Evolutionary conservation across 208 protist species (phyloP).

Genomic region (Kentomonas sorsogonicus): DNA sequence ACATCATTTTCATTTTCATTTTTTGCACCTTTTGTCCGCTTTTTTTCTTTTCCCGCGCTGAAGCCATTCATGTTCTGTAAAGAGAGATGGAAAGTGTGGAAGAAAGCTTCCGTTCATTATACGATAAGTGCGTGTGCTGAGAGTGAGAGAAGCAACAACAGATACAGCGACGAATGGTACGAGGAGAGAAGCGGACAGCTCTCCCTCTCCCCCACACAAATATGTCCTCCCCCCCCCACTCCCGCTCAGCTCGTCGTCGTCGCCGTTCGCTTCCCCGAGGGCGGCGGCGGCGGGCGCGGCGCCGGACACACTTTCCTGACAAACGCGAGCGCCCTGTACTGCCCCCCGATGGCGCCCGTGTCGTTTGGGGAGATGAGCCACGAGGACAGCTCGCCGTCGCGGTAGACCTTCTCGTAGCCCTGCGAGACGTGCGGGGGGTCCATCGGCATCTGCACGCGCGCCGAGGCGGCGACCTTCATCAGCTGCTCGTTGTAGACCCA

Average conservation of each 20-base stretch:
- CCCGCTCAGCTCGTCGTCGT: not conserved
- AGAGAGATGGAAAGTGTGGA: not conserved
- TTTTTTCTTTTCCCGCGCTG: not conserved
- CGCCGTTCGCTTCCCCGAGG: not conserved
- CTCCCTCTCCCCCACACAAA: not conserved
- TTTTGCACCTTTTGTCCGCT: not conserved
- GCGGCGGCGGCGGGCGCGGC: not conserved
- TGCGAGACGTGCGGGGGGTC: constrained; percentile 59
- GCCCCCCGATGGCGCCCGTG: constrained; percentile 28
- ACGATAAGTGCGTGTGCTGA: not conserved
- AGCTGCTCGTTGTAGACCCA: constrained; percentile 71
- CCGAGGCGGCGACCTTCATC: constrained; percentile 33
- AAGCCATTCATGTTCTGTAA: not conserved
- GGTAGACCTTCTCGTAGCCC: constrained; percentile 48
- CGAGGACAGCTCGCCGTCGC: constrained; percentile 59
- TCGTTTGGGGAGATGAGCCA: constrained; percentile 59
- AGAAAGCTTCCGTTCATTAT: not conserved
- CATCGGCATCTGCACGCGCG: constrained; percentile 55
- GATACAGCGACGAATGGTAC: not conserved
- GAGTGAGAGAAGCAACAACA: constrained; percentile 5
- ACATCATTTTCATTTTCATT: not conserved
- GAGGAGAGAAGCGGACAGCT: not conserved
- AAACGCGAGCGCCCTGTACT: constrained; percentile 54
- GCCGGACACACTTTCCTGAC: constrained; percentile 35
- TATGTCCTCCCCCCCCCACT: not conserved